Percentiles rank a stretch among this genome's conserved stretches.
phyloP scores from a whole-genome alignment of 2,329 filamentous ascomycete species.

The Hypoxylon sp. region DNA sequence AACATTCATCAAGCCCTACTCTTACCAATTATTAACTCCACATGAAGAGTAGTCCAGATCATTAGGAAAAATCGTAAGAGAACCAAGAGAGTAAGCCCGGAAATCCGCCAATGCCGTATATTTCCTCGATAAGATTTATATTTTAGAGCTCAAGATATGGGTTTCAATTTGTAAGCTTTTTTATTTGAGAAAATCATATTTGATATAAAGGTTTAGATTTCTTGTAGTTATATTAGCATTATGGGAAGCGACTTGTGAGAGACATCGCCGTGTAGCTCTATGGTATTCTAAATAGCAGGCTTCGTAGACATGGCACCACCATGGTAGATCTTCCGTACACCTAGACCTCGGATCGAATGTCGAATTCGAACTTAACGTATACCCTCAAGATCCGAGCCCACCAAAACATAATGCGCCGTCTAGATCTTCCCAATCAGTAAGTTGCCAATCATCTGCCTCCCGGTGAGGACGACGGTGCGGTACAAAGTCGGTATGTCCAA shows the following conservation, averaged over 20 bases:
- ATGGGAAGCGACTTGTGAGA: conserved; percentile 7
- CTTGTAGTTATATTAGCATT: conserved; percentile 32
- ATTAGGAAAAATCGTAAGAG: no score
- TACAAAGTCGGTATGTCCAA: conserved; percentile 89
- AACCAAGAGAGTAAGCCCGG: no score
- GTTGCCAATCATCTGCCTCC: conserved; percentile 81
- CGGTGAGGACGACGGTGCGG: conserved; percentile 82
- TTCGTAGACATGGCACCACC: not conserved
- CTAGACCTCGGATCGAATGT: not conserved
- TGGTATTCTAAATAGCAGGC: conserved; percentile 25
- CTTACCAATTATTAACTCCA: no score
- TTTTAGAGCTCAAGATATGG: not conserved
- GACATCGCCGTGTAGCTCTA: conserved; percentile 32
- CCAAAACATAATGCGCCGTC: conserved; percentile 30
- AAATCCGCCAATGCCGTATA: no score
- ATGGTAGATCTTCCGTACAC: not conserved
- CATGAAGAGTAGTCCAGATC: no score
- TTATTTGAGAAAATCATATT: not conserved
- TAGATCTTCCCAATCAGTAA: conserved; percentile 80
- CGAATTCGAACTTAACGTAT: no score
- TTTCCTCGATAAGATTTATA: no score
- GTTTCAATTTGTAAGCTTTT: not conserved
- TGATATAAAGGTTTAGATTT: not conserved
- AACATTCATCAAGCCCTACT: no score
- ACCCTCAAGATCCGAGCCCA: not conserved